Evolutionary conservation across 2,329 filamentous ascomycete genomes (phyloP), one percentile per base, ranked within the genome.

Genomic region (Colletotrichum navitas): DNA sequence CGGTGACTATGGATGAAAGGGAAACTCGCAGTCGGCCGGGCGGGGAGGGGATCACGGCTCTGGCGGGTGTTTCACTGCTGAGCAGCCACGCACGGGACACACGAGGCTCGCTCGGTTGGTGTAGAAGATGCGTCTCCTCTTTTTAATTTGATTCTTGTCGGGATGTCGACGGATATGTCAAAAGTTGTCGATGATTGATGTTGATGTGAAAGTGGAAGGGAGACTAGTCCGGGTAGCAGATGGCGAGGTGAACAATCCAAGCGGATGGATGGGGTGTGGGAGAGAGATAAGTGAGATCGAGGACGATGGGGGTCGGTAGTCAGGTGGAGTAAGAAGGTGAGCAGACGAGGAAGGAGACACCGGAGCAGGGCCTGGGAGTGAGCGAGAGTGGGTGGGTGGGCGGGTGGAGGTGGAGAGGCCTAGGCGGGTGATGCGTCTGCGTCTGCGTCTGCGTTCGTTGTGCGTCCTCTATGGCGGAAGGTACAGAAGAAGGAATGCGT

Each of bases 181-280:
- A 92, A 67, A 67, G 56, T 21, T 74, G 76, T 74, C 80, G 74
- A 68, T 82, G 45, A 69, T 73, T 75, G 75, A 69, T 68, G 58
- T 58, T 55, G 54, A 36, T 41, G 29, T 62, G n/a, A 63, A 59
- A 55, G 66, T 45, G 45, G 26, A 61, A 63, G 32, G 51, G 18
- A 54, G 8, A 59, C 41, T 36, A 54, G 63, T 36, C 43, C 51
- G 21, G 39, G 58, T 47, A 24, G 51, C 49, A 67, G 66, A 65
- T 26, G 60, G 45, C 6, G 63, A 69, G 41, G 26, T 51, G 26
- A 55, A 16, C 45, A 26, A 52, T 29, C 24, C 45, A 67, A 61
- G 34, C 54, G 45, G 51, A 47, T 3, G 49, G 62, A 63, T 36
- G 65, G 60, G 61, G 59, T 43, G 70, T 69, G 64, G 64, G 63